Evolutionary conservation across 352 stramenopile genomes (phyloP).

Genomic region (Pythium rhizo-oryzae): DNA sequence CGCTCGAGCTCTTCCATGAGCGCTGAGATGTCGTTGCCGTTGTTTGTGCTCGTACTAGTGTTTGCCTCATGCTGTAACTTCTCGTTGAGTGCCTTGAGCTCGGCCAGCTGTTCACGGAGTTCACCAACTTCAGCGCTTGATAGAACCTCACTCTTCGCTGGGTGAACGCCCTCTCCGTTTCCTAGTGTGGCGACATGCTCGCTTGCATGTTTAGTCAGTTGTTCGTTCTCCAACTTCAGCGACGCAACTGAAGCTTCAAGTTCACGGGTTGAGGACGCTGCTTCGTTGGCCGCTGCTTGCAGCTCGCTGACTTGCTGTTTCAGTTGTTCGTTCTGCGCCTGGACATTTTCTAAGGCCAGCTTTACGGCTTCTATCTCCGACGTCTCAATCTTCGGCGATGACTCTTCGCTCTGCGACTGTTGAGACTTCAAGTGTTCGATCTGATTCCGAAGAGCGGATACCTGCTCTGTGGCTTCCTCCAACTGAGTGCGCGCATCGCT

Average conservation of each 20-base stretch:
- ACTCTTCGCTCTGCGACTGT: not conserved
- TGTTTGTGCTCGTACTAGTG: not conserved
- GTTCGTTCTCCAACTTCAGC: conserved; percentile 9
- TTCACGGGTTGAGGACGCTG: not conserved
- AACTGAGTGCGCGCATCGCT: not conserved
- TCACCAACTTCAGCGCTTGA: not conserved
- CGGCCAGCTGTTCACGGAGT: conserved; percentile 8
- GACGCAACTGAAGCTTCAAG: conserved; percentile 11
- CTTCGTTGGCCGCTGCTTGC: conserved; percentile 8
- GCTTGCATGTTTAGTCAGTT: not conserved
- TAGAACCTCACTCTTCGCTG: not conserved
- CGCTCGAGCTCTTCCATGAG: conserved; percentile 65
- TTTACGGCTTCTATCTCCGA: not conserved
- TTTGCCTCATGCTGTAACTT: conserved; percentile 17
- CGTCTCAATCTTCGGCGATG: too few species aligned
- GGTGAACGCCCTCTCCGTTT: not conserved
- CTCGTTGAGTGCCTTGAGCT: conserved; percentile 16
- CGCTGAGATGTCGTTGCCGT: conserved; percentile 24
- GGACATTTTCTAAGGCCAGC: not conserved
- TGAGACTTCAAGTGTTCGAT: conserved; percentile 16
- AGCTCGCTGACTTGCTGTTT: not conserved
- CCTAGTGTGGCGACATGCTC: not conserved
- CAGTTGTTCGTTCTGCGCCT: conserved; percentile 13
- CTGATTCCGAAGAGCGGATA: conserved; percentile 15
- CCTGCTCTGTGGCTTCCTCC: not conserved